phyloP scores from a whole-genome alignment of 768 basidiomycete genomes.

The Kwoniella dendrophila region DNA sequence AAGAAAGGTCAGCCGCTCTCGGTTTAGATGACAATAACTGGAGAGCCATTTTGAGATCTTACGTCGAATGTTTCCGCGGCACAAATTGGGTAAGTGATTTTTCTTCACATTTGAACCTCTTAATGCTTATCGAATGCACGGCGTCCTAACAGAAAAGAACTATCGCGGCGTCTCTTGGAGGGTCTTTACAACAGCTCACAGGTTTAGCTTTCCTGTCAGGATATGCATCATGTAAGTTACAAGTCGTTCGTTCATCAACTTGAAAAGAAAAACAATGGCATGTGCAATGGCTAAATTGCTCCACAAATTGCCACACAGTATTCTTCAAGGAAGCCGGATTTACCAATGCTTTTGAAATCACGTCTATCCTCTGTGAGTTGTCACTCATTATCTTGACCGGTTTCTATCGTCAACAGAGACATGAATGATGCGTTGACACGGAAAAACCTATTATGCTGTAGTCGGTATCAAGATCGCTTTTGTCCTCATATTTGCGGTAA shows the following conservation, averaged over 20 bases:
- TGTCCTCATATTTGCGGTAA: slow-evolving; percentile 22
- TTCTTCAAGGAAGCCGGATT: slow-evolving; percentile 35
- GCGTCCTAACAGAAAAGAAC: slow-evolving; percentile 5
- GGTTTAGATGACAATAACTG: slow-evolving; percentile 18
- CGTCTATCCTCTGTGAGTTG: slow-evolving; percentile 21
- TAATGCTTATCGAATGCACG: background rate
- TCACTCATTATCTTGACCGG: background rate
- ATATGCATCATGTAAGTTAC: slow-evolving; percentile 24
- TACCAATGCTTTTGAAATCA: slow-evolving; percentile 30
- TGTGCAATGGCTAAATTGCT: background rate
- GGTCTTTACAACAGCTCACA: slow-evolving; percentile 21
- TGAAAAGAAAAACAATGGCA: background rate
- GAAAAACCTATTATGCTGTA: too few species aligned
- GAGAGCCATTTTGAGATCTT: slow-evolving; percentile 19
- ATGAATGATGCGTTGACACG: background rate
- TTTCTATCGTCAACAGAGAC: background rate
- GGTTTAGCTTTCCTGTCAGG: slow-evolving; percentile 27
- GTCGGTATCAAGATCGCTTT: slow-evolving; percentile 24
- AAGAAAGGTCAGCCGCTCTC: slow-evolving; percentile 3
- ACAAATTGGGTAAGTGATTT: slow-evolving; percentile 25
- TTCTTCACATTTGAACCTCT: too few species aligned
- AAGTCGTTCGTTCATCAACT: too few species aligned
- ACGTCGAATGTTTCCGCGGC: slow-evolving; percentile 31
- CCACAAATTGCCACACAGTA: too few species aligned
- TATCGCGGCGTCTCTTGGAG: slow-evolving; percentile 23